Evolutionary conservation across 1,284 basidiomycete genomes (phyloP), one percentile per base, ranked within the genome.

Genomic region (Papiliotrema fonsecae): DNA sequence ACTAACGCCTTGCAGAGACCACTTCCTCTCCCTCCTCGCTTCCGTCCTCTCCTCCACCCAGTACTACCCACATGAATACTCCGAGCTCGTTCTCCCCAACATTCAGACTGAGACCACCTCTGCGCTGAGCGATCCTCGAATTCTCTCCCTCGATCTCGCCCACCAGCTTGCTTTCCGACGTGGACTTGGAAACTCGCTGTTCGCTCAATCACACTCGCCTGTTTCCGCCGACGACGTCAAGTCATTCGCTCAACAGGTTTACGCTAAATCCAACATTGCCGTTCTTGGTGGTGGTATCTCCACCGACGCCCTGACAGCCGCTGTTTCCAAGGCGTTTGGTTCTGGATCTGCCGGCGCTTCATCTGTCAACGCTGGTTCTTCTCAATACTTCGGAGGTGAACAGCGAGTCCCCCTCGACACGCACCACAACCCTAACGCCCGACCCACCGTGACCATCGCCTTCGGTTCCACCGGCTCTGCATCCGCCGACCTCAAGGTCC

Each of bases 81-180:
- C 81, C 54, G 92, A 96, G 79, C 84, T 85, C 59, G 92, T 96
- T 50, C 75, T 83, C 10, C 89, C 90, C 31, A 74, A 82, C 42
- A 79, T 91, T 51, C 78, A 82, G 50, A 78, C 81, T 50, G 92
- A 96, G 67, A 77, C 83, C 36, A 72, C 79, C 31, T 77, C 80
- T 36, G 86, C 83, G n/a, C 72, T 77, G 45, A 70, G 77, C 35
- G 77, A 86, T 56, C 82, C 88, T 14, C 77, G 78, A 14, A 80
- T 81, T 2, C 51, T 75, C 57, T 76, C 76, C 54, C 61, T 76
- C 46, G 92, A 97, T 69, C 75, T 85, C 44, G 90, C 90, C 18
- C 92, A 96, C 72, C 75, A 80, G 39, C 77, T 92, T 49, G 92
- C 92, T 39, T 96, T 96, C 86, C 88, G 90, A 65, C 78, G 78